Evolutionary conservation across 306 rosid genomes (phyloP).

Genomic region (Potentilla sterilis): DNA sequence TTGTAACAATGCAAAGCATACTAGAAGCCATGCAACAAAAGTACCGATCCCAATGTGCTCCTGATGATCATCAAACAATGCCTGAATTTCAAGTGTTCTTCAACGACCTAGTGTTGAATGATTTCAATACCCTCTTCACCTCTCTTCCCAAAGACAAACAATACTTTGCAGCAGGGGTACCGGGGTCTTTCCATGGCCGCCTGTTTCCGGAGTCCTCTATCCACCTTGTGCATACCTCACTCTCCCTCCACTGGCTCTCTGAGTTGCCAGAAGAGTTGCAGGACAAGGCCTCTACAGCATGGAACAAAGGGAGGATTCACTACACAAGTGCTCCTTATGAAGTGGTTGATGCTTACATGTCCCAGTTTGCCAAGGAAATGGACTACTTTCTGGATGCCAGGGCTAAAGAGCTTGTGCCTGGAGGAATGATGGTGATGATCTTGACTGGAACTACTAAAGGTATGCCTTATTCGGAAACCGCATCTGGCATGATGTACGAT

Average conservation of each 20-base stretch:
- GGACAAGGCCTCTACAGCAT: constrained; percentile 20
- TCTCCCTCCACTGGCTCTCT: constrained; percentile 39
- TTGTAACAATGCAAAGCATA: constrained; percentile 16
- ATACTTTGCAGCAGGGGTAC: constrained; percentile 36
- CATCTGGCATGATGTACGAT: constrained; percentile 28
- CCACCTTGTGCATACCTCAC: constrained; percentile 31
- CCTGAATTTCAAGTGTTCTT: constrained; percentile 45
- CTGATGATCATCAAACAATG: constrained; percentile 5
- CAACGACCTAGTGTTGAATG: constrained; percentile 38
- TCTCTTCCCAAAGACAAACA: constrained; percentile 30
- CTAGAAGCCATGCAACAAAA: constrained; percentile 36
- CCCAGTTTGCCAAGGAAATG: constrained; percentile 34
- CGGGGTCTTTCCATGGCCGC: constrained; percentile 41
- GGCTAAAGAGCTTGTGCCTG: constrained; percentile 42
- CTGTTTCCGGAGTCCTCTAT: constrained; percentile 37
- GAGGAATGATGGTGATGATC: constrained; percentile 42
- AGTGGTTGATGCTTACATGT: constrained; percentile 33
- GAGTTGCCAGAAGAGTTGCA: constrained; percentile 29
- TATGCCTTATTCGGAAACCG: constrained; percentile 17
- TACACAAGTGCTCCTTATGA: constrained; percentile 33
- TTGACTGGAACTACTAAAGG: constrained; percentile 33
- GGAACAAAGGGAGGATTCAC: constrained; percentile 50
- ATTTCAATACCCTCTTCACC: constrained; percentile 45
- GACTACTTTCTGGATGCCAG: constrained; percentile 38
- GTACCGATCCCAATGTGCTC: constrained; percentile 15